Evolutionary conservation across 441 rosid species (phyloP), one percentile per base, ranked within the genome.

Genomic region (Gossypium schwendimanii): DNA sequence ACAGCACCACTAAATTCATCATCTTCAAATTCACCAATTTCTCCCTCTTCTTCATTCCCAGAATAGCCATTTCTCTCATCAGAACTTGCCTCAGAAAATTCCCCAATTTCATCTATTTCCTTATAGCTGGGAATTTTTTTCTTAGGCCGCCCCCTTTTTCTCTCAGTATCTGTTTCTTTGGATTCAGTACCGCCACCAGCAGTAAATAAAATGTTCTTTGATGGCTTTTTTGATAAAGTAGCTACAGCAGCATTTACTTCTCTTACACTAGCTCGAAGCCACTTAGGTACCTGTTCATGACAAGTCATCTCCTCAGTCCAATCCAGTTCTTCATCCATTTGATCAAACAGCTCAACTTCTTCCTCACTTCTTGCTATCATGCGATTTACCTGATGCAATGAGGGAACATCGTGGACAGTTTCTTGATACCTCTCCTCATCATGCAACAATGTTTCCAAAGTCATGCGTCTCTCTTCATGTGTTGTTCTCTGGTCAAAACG

Each of bases 401-500:
- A 93, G 69, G 99, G 99, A 79, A 96, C 99, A 82, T 96, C 92
- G 75, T 96, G 98, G 75, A 96, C 79, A 26, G 97, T 96, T 80
- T 96, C 99, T 80, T 92, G 97, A 80, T 92, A 96, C 76, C 99
- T 87, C 82, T 93, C 99, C 74, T 96, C 98, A 67, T 96, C 99
- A 82, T 96, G 99, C 77, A 96, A 85, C 75, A 96, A 81, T 76
- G 99, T 90, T 86, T 96, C 99, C 77, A 96, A 86, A 71, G 98
- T 96, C 90, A 91, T 79, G 18, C 99, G 97, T 41, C 99, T 88
- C 84, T 96, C 99, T 88, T 96, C 99, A 73, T 96, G 99, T 44
- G 99, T 96, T 68, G 99, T 96, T 82, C 98, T 93, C 83, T 96
- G 99, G 84, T 96, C 99, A 87, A 96, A 96, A 73, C 99, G 97